Evolutionary conservation across 176 grass and related monocot species (phyloP), one percentile per base, ranked within the genome.

Genomic region (Phoenix dactylifera): DNA sequence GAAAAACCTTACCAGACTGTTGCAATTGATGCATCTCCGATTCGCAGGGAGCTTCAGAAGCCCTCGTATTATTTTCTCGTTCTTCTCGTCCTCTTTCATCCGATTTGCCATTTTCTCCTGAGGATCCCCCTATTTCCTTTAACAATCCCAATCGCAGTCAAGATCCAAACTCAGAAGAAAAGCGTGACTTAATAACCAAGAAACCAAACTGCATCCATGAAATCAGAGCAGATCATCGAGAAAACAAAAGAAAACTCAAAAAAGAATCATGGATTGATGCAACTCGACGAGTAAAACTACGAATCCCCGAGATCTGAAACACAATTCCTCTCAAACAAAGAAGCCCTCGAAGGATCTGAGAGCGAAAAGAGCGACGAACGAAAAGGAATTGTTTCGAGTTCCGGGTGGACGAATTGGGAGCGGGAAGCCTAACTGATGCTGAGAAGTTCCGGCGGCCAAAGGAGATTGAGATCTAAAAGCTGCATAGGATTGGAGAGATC

Each of bases 1-100:
- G 39, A 1, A 25, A 4, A 64, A 50, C 19, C 60, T 32, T 72
- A 81, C 83, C 83, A 77, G 55, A 62, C 72, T 80, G 57, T 86
- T 86, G 69, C 83, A 86, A 67, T 86, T 86, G 72, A 86, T 77
- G 69, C 83, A 86, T 55, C 77, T 72, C 64, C 74, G 58, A 72
- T 81, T 86, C 10, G 77, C 64, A 6, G 78, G 70, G 15, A 86
- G 65, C 69, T 86, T 86, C 22, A 76, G 65, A 51, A 86, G 78
- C 7, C 68, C 74, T 19, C 83, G 73, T 29, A 86, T 70, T 29
- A 74, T 50, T 69, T 53, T 81, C 68, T 86, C 83, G 59, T 86
- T 81, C 65, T 72, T 86, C 64, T 86, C 78, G 17, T 86, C 83
- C 77, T 86, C 79, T 59, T 75, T 75, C 66, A 82, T 59, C 68